Evolutionary conservation across 371 early-diverging fungal genomes (phyloP).

Genomic region (Rhizomucor pusillus): DNA sequence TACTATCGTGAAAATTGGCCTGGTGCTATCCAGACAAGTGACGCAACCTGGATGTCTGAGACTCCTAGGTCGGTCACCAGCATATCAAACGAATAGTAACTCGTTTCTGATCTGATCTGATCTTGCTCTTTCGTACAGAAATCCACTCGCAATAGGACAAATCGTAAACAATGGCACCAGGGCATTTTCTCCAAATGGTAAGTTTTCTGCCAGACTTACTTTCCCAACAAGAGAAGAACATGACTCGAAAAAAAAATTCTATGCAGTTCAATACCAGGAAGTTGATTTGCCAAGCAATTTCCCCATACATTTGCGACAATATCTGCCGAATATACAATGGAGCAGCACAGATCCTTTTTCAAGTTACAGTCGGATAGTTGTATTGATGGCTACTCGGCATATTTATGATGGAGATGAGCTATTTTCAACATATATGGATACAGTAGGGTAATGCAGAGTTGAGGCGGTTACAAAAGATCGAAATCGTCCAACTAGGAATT

Average conservation of each 20-base stretch:
- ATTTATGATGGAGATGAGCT: conserved; percentile 47
- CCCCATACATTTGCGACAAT: conserved; percentile 40
- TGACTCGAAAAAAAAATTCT: not conserved
- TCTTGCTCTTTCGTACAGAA: conserved; percentile 19
- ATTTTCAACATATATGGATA: conserved; percentile 54
- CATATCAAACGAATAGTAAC: too few relatives aligned
- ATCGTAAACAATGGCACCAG: conserved; percentile 51
- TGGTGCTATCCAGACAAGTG: conserved; percentile 50
- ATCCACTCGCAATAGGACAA: conserved; percentile 57
- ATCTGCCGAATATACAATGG: conserved; percentile 52
- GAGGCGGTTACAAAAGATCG: conserved; percentile 55
- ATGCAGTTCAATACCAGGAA: conserved; percentile 53
- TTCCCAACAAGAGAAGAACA: not conserved
- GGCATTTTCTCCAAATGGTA: conserved; percentile 42
- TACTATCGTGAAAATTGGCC: conserved; percentile 57
- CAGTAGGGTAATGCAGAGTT: conserved; percentile 9
- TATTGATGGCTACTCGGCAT: conserved; percentile 36
- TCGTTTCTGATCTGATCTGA: not conserved
- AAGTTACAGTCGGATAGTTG: conserved; percentile 29
- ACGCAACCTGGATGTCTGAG: conserved; percentile 47
- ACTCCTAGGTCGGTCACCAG: conserved; percentile 11
- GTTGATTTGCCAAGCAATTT: conserved; percentile 41
- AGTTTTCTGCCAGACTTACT: not conserved
- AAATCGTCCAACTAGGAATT: conserved; percentile 62
- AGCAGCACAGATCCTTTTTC: conserved; percentile 7